Percentiles rank a stretch among this genome's conserved stretches.
Evolutionary conservation across 1,284 basidiomycete species (phyloP).

Genomic region (Chondrostereum purpureum): DNA sequence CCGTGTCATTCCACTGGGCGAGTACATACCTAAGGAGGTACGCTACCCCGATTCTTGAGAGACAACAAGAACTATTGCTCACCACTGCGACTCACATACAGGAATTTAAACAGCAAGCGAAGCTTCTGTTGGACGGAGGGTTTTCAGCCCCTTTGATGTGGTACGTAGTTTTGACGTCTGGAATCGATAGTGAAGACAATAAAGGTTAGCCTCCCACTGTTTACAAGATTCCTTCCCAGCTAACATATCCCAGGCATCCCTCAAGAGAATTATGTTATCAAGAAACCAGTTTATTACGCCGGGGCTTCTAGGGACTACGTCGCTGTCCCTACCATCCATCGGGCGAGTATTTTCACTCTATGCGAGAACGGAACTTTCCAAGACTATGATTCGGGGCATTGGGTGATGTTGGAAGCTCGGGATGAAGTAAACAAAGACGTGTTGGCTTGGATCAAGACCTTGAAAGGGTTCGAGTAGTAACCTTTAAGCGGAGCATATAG

Average conservation of each 20-base stretch:
- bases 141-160: conserved; percentile 24
- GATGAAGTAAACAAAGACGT: conserved; percentile 23
- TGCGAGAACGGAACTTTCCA: conserved; percentile 24
- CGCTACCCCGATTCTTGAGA: too few relatives aligned
- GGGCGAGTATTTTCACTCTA: conserved; percentile 13
- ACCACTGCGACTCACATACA: too few relatives aligned
- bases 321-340: conserved; percentile 15
- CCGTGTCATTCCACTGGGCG: conserved; percentile 10
- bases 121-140: conserved; percentile 20
- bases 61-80: too few relatives aligned
- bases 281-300: conserved; percentile 26
- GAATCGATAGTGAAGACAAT: conserved; percentile 19
- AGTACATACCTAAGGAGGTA: conserved; percentile 9
- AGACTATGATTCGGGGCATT: conserved; percentile 26
- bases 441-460: conserved; percentile 21
- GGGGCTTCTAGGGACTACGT: conserved; percentile 22
- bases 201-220: conserved; percentile 16
- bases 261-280: conserved; percentile 16
- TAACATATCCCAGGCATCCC: conserved; percentile 14
- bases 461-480: too few relatives aligned
- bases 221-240: neutral
- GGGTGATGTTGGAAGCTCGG: conserved; percentile 20
- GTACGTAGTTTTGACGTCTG: conserved; percentile 24
- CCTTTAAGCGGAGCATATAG: too few relatives aligned
- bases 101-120: too few relatives aligned